Conservation (phyloP, 768 basidiomycete genomes). For the Scleroderma bovista region DNA sequence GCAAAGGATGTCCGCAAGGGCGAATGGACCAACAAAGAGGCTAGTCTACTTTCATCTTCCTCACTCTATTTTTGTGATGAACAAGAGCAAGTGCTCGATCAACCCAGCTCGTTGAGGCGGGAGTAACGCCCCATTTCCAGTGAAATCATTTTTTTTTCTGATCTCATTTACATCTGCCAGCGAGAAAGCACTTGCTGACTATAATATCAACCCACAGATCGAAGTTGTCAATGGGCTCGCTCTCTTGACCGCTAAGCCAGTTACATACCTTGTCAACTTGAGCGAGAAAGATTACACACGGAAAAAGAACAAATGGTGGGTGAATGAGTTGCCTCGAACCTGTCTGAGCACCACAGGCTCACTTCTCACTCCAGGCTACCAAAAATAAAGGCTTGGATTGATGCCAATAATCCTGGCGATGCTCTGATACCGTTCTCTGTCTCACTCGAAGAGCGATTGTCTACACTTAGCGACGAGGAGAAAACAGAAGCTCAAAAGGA, state of each 20-base stretch:
- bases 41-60: conserved; percentile 29
- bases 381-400: conserved; percentile 98
- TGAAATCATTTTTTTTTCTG: conserved; percentile 57
- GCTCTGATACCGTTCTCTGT: conserved; percentile 96
- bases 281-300: conserved; percentile 91
- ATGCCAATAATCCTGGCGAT: conserved; percentile 93
- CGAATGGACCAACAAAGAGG: conserved; percentile 98
- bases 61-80: conserved; percentile 41
- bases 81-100: conserved; percentile 80
- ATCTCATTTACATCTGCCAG: conserved; percentile 15
- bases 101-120: conserved; percentile 97
- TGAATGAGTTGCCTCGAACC: too few relatives aligned
- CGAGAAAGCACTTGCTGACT: conserved; percentile 10
- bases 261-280: conserved; percentile 96
- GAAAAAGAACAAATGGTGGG: conserved; percentile 99
- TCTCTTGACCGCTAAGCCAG: conserved; percentile 93
- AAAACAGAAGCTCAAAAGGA: conserved; percentile 74
- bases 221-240: conserved; percentile 86
- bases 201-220: conserved; percentile 45
- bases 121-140: conserved; percentile 81
- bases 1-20: conserved; percentile 88
- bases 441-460: conserved; percentile 87
- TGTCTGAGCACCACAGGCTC: background rate
- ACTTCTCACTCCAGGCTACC: conserved; percentile 54
- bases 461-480: conserved; percentile 54